Evolutionary conservation across 2,329 filamentous ascomycete species (phyloP), one percentile per base, ranked within the genome.

Genomic region (Acrodontium crateriforme): DNA sequence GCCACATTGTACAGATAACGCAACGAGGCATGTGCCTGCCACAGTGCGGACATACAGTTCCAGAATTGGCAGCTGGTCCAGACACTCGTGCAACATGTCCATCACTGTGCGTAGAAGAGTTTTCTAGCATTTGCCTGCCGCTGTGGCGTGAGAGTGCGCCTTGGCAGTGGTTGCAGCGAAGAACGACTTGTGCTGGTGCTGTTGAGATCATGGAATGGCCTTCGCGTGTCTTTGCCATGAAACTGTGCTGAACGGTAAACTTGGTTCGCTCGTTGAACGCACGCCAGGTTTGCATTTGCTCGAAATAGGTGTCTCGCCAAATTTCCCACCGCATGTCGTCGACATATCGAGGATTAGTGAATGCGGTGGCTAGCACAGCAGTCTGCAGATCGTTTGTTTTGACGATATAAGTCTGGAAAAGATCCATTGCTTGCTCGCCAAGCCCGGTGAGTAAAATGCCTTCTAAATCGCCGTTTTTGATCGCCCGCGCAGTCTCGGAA

Each of bases 331-430:
- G 74, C 23, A 77, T 61, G 50, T 89, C 82, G 51, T 78, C 70
- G 39, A 87, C 74, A 52, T 82, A 87, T 6, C 73, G 67, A 0
- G 81, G 81, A 31, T 74, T 71, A 40, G 77, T 78, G 49, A 79
- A 74, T 9, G 77, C 77, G 32, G 80, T 69, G 34, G 82, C 69
- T 2, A 89, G 62, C 0, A 79, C 76, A 2, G 80, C 78, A 1
- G 80, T 84, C 55, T 91, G 82, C 14, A 81, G 65, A 50, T 87
- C 81, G 46, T 74, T 67, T 49, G 78, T 83, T 40, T 77, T 78
- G 41, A 75, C 66, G 24, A 89, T 67, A 52, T 84, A 83, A 27
- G 71, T 70, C 35, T 79, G 76, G 34, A 87, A 69, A 11, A 89
- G 70, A 47, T 84, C 77, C 32, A 85, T 73, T 28, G 77, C 64